These are phyloP conservation scores for Liquidambar formosana DNA, from an alignment of 164 flowering plant genomes.

Conservation along the genomic window DNA sequence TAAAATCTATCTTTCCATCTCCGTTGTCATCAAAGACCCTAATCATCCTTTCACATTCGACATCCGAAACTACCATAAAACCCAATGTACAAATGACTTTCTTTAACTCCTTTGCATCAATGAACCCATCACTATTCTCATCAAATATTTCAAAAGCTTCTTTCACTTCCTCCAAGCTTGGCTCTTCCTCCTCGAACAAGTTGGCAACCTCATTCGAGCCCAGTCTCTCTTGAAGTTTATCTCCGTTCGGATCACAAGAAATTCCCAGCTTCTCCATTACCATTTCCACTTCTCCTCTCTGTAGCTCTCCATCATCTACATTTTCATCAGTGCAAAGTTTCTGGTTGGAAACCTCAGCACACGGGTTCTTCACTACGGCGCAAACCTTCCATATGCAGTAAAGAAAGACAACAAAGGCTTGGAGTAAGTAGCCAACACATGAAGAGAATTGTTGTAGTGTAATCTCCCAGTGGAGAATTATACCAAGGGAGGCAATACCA, in stretches of 20 bases:
- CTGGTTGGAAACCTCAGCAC: not conserved
- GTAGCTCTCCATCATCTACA: slow-evolving; percentile 6
- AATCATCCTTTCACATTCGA: slow-evolving; percentile 46
- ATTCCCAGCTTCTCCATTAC: slow-evolving; percentile 30
- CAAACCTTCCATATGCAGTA: too few relatives aligned
- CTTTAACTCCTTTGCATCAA: slow-evolving; percentile 46
- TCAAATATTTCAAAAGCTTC: slow-evolving; percentile 53
- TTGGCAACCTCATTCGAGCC: slow-evolving; percentile 7
- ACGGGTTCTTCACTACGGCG: too few relatives aligned
- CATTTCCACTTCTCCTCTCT: slow-evolving; percentile 21
- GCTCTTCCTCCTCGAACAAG: slow-evolving; percentile 44
- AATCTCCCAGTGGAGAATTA: too few relatives aligned
- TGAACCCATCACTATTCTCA: slow-evolving; percentile 50
- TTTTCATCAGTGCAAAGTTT: not conserved
- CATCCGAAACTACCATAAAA: slow-evolving; percentile 21
- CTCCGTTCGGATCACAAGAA: slow-evolving; percentile 3
- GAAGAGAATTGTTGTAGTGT: too few relatives aligned
- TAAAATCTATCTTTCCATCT: slow-evolving; percentile 47
- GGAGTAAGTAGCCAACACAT: not conserved
- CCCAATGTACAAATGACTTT: slow-evolving; percentile 34
- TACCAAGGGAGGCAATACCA: too few relatives aligned
- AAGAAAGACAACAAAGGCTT: not conserved
- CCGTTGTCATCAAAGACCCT: slow-evolving; percentile 34
- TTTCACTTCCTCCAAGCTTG: slow-evolving; percentile 36
- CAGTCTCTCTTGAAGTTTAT: slow-evolving; percentile 4